Base-by-base conservation (phyloP, 371 early-diverging fungal genomes). In the Mortierella polycephala region DNA sequence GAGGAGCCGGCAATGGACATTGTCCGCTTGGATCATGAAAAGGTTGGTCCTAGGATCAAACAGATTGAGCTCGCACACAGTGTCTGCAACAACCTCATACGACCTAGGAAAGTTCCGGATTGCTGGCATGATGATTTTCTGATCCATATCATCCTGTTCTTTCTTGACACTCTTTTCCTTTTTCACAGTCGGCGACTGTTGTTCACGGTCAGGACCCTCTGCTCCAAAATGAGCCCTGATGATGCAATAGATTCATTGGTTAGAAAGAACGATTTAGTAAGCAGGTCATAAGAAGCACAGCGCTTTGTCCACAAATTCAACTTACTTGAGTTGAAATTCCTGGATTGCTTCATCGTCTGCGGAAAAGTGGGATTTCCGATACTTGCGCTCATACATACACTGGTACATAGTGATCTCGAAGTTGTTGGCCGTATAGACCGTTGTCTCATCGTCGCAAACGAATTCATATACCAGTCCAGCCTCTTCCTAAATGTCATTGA, bases 381-480 rank as follows among this genome's bases (percentile, higher is more conserved):
- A 64, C 64, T 84, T 82, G 54, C 90, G 87, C 69, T 92, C 91
- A 77, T 86, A 94, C 84, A 90, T 89, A 71, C 93, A 94, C 50
- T 86, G 80, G 54, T 88, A 90, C 12, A 89, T 70, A 5, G 88
- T 83, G 50, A 75, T 60, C 58, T 92, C 92, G 69, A 94, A 90
- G 37, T 86, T 70, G 30, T 82, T 81, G 18, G 83, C 62, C 21
- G 84, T 82, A 13, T 81, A 69, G 1, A 60, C 75, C 7, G 81
- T 81, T 2, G 81, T 80, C 20, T 71, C 68, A 23, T 76, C 67
- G 57, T 87, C 88, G 49, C 84, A 81, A 9, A 84, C 85, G 75
- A 75, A 83, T 62, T 84, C 84, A 60, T 77, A 82, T 18, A 64
- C 68, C 7, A 75, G 55, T 30, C 67, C 83, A 18, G 74, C 60